phyloP scores from a whole-genome alignment of 257 asterid species.

The Jacaranda mimosifolia region DNA sequence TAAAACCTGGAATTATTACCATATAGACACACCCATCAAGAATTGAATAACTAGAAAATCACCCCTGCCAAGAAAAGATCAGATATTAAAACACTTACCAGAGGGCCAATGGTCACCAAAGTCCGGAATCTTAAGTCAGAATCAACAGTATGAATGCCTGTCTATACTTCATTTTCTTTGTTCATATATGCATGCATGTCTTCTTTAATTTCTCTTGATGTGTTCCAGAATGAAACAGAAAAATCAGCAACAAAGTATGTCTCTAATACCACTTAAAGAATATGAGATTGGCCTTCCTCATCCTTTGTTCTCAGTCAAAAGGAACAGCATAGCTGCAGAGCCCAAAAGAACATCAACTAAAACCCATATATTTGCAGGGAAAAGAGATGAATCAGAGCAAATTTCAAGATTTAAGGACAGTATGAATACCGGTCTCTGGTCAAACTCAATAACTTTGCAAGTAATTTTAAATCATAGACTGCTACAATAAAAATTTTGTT shows the following conservation, averaged over 20 bases:
- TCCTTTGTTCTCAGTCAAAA: slow-evolving; percentile 84
- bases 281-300: slow-evolving; percentile 96
- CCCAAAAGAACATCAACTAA: slow-evolving; percentile 31
- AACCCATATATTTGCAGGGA: slow-evolving; percentile 3
- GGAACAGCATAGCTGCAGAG: slow-evolving; percentile 85
- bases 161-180: neutral
- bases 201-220: neutral
- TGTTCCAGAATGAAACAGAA: neutral
- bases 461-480: slow-evolving; percentile 22
- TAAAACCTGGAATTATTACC: too few relatives aligned
- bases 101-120: slow-evolving; percentile 94
- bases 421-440: neutral
- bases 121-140: slow-evolving; percentile 84
- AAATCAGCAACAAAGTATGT: slow-evolving; percentile 42
- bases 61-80: neutral
- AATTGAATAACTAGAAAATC: too few relatives aligned
- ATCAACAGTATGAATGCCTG: slow-evolving; percentile 43
- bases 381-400: slow-evolving; percentile 23
- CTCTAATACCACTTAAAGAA: slow-evolving; percentile 97
- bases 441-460: slow-evolving; percentile 20
- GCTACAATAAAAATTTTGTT: neutral
- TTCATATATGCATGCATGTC: slow-evolving; percentile 11
- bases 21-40: too few relatives aligned
- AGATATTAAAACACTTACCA: slow-evolving; percentile 55
- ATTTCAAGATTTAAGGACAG: slow-evolving; percentile 1